Conservation (phyloP, 2,329 filamentous ascomycete species). For the Aspergillus tanneri region DNA sequence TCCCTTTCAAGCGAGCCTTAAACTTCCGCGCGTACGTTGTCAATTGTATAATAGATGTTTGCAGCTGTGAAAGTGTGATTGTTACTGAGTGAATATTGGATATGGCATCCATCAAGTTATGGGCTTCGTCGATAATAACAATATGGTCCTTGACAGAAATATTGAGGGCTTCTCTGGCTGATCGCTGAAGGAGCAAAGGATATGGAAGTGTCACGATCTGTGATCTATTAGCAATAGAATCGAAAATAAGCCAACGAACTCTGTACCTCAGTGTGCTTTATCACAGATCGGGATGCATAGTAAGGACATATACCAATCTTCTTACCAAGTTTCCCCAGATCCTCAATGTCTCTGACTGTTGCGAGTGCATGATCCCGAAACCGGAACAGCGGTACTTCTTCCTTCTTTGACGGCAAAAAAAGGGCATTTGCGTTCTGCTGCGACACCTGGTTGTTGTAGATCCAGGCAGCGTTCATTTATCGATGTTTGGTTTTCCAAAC, state of each 20-base stretch:
- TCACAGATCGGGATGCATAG: constrained; percentile 84
- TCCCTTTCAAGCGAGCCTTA: constrained; percentile 81
- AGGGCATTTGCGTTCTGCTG: constrained; percentile 67
- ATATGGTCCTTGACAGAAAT: constrained; percentile 84
- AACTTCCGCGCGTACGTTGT: constrained; percentile 83
- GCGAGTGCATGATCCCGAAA: constrained; percentile 86
- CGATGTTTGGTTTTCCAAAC: constrained; percentile 67
- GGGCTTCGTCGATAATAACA: constrained; percentile 95
- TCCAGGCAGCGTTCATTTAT: constrained; percentile 95
- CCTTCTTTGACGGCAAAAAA: constrained; percentile 78
- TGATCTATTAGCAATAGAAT: constrained; percentile 10
- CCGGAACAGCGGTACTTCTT: constrained; percentile 67
- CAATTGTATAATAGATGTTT: constrained; percentile 70
- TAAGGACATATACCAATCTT: constrained; percentile 85
- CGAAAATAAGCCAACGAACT: not conserved
- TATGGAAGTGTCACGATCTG: constrained; percentile 89
- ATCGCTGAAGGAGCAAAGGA: constrained; percentile 81
- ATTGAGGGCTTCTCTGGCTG: constrained; percentile 80
- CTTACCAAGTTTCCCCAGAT: constrained; percentile 75
- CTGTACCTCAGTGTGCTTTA: constrained; percentile 71
- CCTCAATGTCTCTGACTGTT: constrained; percentile 88
- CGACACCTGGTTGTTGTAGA: constrained; percentile 69
- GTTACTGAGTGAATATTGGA: constrained; percentile 80
- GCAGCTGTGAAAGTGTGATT: constrained; percentile 70
- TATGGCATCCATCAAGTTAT: constrained; percentile 96